Evolutionary conservation across 2,329 filamentous ascomycete species (phyloP).

Genomic region (Fusarium decemcellulare): DNA sequence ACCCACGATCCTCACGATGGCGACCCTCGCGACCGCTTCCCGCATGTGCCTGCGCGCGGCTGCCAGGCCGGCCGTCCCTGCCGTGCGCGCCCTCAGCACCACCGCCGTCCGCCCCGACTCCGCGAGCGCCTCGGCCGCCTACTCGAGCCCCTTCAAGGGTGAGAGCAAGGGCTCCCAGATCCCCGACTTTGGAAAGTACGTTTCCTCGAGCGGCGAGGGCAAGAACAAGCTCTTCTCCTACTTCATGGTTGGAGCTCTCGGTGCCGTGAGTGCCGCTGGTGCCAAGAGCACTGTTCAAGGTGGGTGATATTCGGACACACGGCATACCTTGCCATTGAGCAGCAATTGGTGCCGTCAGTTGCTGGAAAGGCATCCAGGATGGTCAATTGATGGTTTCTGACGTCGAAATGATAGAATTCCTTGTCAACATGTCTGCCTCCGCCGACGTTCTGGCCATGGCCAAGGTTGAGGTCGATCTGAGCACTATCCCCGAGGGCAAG

Average conservation of each 20-base stretch:
- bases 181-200: constrained; percentile 92
- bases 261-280: constrained; percentile 90
- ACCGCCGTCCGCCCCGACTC: constrained; percentile 64
- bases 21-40: constrained; percentile 77
- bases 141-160: constrained; percentile 76
- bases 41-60: constrained; percentile 76
- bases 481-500: constrained; percentile 97
- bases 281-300: constrained; percentile 99
- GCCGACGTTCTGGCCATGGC: constrained; percentile 99
- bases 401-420: constrained; percentile 80
- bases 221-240: constrained; percentile 93
- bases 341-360: constrained; percentile 43
- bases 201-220: constrained; percentile 75
- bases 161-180: constrained; percentile 75
- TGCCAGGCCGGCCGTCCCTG: constrained; percentile 57
- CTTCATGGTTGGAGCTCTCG: constrained; percentile 98
- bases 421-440: constrained; percentile 99
- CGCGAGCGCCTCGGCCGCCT: constrained; percentile 64
- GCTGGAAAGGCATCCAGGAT: constrained; percentile 15
- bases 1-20: constrained; percentile 64
- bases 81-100: constrained; percentile 70
- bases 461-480: constrained; percentile 98
- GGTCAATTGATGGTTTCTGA: constrained; percentile 49
- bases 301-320: constrained; percentile 64
- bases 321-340: constrained; percentile 46